Evolutionary conservation across 2,329 filamentous ascomycete species (phyloP).

Genomic region (Xylaria sp.): DNA sequence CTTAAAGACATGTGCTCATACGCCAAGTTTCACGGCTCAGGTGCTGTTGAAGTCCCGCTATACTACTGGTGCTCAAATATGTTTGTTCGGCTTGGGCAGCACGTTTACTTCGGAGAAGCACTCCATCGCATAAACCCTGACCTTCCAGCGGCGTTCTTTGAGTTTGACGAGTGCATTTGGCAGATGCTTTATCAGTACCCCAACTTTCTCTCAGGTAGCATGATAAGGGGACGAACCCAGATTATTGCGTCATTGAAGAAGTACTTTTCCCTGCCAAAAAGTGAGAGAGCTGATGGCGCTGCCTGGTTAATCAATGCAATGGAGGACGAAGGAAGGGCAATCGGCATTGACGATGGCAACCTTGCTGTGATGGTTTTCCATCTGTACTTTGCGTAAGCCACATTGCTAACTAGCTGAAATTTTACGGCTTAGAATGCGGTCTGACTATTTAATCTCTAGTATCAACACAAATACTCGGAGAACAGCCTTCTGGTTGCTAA

Average conservation of each 20-base stretch:
- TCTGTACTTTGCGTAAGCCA: constrained; percentile 3
- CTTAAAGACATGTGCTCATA: not conserved
- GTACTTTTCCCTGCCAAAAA: not conserved
- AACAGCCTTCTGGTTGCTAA: not conserved
- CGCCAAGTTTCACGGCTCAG: not conserved
- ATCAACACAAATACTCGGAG: constrained; percentile 20
- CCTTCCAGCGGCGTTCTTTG: not conserved
- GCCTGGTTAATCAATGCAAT: constrained; percentile 3
- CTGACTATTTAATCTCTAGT: not conserved
- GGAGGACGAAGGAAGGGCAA: not conserved
- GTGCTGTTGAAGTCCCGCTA: not conserved
- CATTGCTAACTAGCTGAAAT: not conserved
- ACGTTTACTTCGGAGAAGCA: not conserved
- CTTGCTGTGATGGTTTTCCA: not conserved
- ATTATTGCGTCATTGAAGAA: not conserved
- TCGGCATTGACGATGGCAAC: not conserved
- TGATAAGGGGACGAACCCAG: not conserved
- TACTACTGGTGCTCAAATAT: constrained; percentile 1
- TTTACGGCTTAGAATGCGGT: not conserved
- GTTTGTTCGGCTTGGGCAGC: not conserved
- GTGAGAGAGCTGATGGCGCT: not conserved
- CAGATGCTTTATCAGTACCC: constrained; percentile 12
- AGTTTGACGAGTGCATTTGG: constrained; percentile 4
- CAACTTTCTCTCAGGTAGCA: not conserved
- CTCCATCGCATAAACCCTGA: not conserved